These are phyloP conservation scores for Penicillium brevicompactum DNA, from an alignment of 2,329 filamentous ascomycete species.

Conservation along the genomic window DNA sequence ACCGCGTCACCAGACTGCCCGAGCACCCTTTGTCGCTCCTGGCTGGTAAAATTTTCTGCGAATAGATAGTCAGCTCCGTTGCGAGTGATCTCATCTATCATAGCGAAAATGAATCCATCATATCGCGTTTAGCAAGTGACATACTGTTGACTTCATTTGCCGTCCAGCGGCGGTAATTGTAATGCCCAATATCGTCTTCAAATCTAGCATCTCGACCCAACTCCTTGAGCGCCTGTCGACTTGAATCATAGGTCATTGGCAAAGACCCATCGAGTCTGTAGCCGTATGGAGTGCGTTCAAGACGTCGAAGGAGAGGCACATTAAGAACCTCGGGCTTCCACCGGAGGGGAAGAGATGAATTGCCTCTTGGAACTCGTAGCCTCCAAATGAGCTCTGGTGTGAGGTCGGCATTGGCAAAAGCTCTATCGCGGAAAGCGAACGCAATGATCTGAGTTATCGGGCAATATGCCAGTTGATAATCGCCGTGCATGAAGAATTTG, in stretches of 20 bases:
- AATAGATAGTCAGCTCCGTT: slow-evolving; percentile 11
- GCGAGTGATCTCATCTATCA: slow-evolving; percentile 9
- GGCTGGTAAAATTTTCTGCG: slow-evolving; percentile 28
- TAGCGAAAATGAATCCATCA: slow-evolving; percentile 7
- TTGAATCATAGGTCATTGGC: slow-evolving; percentile 31
- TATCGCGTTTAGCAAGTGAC: slow-evolving; percentile 8
- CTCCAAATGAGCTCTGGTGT: slow-evolving; percentile 29
- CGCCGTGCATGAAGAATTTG: slow-evolving; percentile 32
- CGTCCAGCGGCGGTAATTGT: slow-evolving; percentile 29
- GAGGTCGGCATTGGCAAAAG: slow-evolving; percentile 27
- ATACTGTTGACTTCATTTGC: slow-evolving; percentile 32
- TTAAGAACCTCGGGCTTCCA: slow-evolving; percentile 28
- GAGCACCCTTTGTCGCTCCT: slow-evolving; percentile 31
- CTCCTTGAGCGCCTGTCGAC: slow-evolving; percentile 25
- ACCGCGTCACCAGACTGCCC: slow-evolving; percentile 25
- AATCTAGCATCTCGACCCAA: slow-evolving; percentile 28
- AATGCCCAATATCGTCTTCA: slow-evolving; percentile 30
- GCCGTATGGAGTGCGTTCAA: slow-evolving; percentile 24
- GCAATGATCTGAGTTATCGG: slow-evolving; percentile 28
- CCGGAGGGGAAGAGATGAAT: slow-evolving; percentile 20
- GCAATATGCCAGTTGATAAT: slow-evolving; percentile 32
- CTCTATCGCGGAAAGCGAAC: slow-evolving; percentile 26
- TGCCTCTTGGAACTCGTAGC: slow-evolving; percentile 23
- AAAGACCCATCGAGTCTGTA: slow-evolving; percentile 26
- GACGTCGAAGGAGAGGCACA: slow-evolving; percentile 25